These are phyloP conservation scores for Gracilaria domingensis DNA, from an alignment of 23 red algal species.

Conservation along the genomic window DNA sequence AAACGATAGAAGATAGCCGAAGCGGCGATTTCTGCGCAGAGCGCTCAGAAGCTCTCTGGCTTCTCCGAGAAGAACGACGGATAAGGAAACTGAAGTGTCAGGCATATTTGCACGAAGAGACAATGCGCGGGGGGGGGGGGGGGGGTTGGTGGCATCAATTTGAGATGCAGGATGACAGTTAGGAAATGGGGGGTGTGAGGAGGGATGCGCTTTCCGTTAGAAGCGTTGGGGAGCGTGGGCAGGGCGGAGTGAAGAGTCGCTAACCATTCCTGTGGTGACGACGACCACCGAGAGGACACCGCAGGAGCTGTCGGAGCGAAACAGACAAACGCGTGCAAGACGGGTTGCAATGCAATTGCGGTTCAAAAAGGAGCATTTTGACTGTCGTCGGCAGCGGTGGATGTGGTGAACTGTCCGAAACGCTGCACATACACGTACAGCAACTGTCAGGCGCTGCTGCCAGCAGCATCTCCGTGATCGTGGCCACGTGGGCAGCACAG, in stretches of 20 bases:
- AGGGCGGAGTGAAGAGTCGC: neutral
- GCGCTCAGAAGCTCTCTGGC: constrained; percentile 68
- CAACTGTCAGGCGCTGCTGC: neutral
- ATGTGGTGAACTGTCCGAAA: neutral
- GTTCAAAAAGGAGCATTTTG: neutral
- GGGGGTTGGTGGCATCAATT: neutral
- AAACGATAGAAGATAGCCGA: constrained; percentile 72
- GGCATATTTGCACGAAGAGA: neutral
- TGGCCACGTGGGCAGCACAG: neutral
- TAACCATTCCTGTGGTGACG: neutral
- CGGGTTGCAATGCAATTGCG: neutral
- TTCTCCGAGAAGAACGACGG: constrained; percentile 63
- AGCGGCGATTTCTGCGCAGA: constrained; percentile 76
- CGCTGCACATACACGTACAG: too few species aligned
- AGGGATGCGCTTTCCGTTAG: neutral
- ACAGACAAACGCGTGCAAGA: too few species aligned
- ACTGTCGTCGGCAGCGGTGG: neutral
- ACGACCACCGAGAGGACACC: neutral
- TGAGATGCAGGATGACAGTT: neutral
- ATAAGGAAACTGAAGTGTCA: constrained; percentile 26
- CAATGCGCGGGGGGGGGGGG: neutral
- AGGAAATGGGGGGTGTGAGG: neutral
- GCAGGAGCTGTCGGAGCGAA: too few species aligned
- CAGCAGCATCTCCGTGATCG: neutral
- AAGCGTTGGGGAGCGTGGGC: neutral